These are phyloP conservation scores for Lachnellula arida DNA, from an alignment of 2,329 filamentous ascomycete genomes.

Conservation along the genomic window DNA sequence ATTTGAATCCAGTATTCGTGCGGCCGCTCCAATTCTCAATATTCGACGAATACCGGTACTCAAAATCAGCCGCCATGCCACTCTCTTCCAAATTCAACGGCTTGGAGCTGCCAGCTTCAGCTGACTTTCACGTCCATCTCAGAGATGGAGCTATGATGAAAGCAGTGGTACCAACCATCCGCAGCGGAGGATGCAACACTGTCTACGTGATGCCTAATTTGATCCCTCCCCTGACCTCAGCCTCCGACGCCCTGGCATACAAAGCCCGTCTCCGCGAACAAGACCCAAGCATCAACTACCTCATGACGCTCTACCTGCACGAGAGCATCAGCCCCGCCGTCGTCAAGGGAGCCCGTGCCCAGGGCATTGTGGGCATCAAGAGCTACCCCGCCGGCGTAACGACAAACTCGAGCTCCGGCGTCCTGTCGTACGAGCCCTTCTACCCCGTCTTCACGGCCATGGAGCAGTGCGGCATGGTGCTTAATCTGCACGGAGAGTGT, in stretches of 20 bases:
- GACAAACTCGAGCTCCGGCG: constrained; percentile 64
- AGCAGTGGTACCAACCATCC: constrained; percentile 48
- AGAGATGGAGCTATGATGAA: constrained; percentile 63
- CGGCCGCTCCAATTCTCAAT: no score
- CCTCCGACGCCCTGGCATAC: constrained; percentile 62
- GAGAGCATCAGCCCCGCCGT: constrained; percentile 25
- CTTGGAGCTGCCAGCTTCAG: constrained; percentile 56
- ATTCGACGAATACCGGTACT: no score
- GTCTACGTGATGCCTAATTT: constrained; percentile 56
- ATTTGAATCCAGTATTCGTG: no score
- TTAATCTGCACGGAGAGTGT: constrained; percentile 93
- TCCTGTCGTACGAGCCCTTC: constrained; percentile 65
- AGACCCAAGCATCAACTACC: constrained; percentile 58
- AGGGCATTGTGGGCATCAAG: constrained; percentile 28
- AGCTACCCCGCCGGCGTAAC: constrained; percentile 52
- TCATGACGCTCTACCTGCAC: constrained; percentile 62
- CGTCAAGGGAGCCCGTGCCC: constrained; percentile 24
- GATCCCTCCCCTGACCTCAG: constrained; percentile 57
- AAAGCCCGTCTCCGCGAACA: constrained; percentile 54
- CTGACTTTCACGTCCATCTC: constrained; percentile 62
- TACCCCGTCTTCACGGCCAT: constrained; percentile 83
- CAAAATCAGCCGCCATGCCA: constrained; percentile 12
- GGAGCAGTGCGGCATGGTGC: constrained; percentile 75
- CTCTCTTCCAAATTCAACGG: constrained; percentile 24
- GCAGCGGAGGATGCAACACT: constrained; percentile 54